Base-by-base conservation (phyloP, 305 asterid genomes). In the Caryopteris hybrid region DNA sequence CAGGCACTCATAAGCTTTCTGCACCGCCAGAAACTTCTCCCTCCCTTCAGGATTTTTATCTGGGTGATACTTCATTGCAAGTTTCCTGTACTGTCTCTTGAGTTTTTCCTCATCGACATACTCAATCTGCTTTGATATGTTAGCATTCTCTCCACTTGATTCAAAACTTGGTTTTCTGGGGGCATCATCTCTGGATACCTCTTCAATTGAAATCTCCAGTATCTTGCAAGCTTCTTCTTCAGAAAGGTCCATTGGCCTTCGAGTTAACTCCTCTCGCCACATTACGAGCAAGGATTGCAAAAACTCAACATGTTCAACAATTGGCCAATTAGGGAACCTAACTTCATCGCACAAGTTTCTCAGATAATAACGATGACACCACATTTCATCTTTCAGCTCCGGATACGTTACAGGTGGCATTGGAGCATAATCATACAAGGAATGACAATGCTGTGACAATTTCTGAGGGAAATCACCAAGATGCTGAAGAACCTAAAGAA, bases 351-450 rank as follows among this genome's bases (percentile, higher is more conserved):
- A 94, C 70, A 94, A 83, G 81, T 91, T 94, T 43, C 91, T 80
- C 31, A 94, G 95, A 79, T 94, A 91, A 77, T 91, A 94, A 31
- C 97, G 97, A 74, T 94, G 99, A 80, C 98, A 91, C 97, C 99
- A 94, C 99, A 89, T 94, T 83, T 91, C 99, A 76, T 94, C 97
- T 81, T 79, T 91, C 80, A 94, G 89, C 86, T 94, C 97, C 53
- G 97, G 93, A 75, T 94, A 94, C 0, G 99, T 94, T 64, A 94
- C 99, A 42, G 99, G 97, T 47, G 99, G 99, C 97, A 94, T 94
- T 42, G 99, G 99, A 79, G 99, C 99, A 83, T 91, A 94, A 65
- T 94, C 99, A 74, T 94, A 94, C 41, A 94, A 76, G 54, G 88
- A 86, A 79, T 94, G 99, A 70, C 97, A 94, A 77, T 94, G 96